Percentiles rank a stretch among this genome's conserved stretches.
Conservation (phyloP, 2,329 filamentous ascomycete species). For the Neonectria magnoliae region DNA sequence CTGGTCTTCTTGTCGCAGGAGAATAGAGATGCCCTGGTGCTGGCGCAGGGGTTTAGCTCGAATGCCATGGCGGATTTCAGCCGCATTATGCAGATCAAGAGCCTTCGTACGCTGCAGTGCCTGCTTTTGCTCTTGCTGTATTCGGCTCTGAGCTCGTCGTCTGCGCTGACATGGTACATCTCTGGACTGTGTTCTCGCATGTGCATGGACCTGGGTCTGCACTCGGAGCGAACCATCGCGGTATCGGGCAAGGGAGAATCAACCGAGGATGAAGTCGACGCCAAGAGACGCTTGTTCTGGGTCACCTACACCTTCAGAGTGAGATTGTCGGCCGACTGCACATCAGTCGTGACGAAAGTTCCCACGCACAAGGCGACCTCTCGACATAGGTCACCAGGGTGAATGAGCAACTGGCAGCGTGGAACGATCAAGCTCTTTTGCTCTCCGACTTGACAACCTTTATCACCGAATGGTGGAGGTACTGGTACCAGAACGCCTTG, state of each 20-base stretch:
- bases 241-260: conserved; percentile 12
- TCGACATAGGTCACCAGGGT: conserved; percentile 5
- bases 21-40: conserved; percentile 27
- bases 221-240: conserved; percentile 28
- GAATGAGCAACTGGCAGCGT: conserved; percentile 10
- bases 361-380: neutral
- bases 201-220: conserved; percentile 38
- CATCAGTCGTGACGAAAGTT: conserved; percentile 5
- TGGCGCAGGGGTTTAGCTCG: conserved; percentile 28
- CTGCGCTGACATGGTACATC: conserved; percentile 38
- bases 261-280: conserved; percentile 17
- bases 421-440: conserved; percentile 14
- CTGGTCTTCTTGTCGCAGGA: conserved; percentile 31
- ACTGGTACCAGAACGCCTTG: conserved; percentile 37
- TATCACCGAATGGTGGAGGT: conserved; percentile 32
- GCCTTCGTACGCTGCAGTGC: conserved; percentile 34
- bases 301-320: conserved; percentile 38
- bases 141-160: conserved; percentile 31
- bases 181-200: conserved; percentile 38
- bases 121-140: conserved; percentile 34
- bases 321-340: conserved; percentile 27
- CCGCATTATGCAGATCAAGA: conserved; percentile 33
- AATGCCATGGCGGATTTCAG: conserved; percentile 33
- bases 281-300: conserved; percentile 40
- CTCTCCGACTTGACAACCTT: conserved; percentile 2